Base-by-base conservation (phyloP, 2,329 filamentous ascomycete genomes). In the Epichloe sp. region DNA sequence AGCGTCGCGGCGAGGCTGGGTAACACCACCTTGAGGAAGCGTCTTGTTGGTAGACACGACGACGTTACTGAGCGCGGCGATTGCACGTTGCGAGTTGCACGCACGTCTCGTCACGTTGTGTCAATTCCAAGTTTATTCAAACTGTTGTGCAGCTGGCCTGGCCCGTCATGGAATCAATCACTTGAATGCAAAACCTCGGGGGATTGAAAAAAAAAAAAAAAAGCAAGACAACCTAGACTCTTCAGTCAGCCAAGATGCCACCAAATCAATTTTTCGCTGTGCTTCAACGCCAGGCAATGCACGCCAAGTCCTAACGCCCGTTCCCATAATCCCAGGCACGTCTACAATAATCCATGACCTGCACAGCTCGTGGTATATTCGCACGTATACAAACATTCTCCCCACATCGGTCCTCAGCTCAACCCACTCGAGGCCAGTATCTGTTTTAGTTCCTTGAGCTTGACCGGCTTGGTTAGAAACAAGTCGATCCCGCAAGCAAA, bases 391-490 rank as follows among this genome's bases (percentile, higher is more conserved):
- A n/a, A 38, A 21, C 19, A 17, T 19, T 12, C 19, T 6, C 4
- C 31, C 31, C 1, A 11, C 31, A 31, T 31, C 31, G 11, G 8
- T 11, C 31, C 31, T 44, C 26, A 52, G 8, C 7, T 19, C 34
- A 52, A 21, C 17, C 45, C 45, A 11, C 21, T 48, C 12, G 41
- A 44, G 19, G 21, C 17, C 23, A 52, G 11, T 3, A 50, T 5
- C 19, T 50, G 42, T 5, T 49, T 55, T 3, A 72, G 52, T 31
- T 69, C 63, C 17, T 65, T 65, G 10, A 72, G 50, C 15, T 65
- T 59, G 2, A 77, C 72, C 0, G 75, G 75, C 55, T 77, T 76
- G 44, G 74, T 76, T 36, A 78, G 55, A 54, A 76, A 77, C 8
- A 76, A 51, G 56, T 78, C 74, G 21, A 78, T 67, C 0, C 75